Evolutionary conservation across 208 protist species (phyloP).

Genomic region (Trypanosoma lewisi): DNA sequence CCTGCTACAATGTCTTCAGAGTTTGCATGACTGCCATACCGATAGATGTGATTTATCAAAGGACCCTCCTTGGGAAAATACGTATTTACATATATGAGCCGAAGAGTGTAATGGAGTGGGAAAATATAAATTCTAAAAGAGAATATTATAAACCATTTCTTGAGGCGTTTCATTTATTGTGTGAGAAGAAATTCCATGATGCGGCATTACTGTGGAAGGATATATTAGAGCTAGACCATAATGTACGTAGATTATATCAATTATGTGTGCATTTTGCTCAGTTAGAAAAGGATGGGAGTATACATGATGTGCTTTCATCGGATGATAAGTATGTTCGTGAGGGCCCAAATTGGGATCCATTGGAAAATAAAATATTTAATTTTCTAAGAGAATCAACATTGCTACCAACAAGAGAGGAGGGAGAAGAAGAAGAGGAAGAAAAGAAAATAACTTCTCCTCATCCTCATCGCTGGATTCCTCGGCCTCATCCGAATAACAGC

Average conservation of each 20-base stretch:
- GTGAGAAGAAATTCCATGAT: conserved; percentile 21
- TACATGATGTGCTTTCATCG: not conserved
- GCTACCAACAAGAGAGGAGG: too few relatives aligned
- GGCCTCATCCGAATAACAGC: too few relatives aligned
- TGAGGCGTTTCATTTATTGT: conserved; percentile 22
- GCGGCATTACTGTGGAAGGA: conserved; percentile 5
- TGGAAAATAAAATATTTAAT: conserved; percentile 10
- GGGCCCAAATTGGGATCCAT: conserved; percentile 8
- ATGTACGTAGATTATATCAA: conserved; percentile 10
- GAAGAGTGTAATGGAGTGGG: conserved; percentile 2
- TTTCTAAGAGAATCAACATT: conserved; percentile 7
- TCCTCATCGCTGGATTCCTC: too few relatives aligned
- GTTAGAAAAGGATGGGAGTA: conserved; percentile 5
- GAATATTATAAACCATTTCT: conserved; percentile 11
- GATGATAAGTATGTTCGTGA: conserved; percentile 9
- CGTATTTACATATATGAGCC: conserved; percentile 20
- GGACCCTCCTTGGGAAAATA: conserved; percentile 7
- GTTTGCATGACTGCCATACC: conserved; percentile 20
- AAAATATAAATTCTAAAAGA: conserved; percentile 6
- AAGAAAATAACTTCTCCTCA: too few relatives aligned
- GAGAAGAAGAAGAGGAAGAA: too few relatives aligned
- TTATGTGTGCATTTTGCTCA: conserved; percentile 19
- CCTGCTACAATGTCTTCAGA: conserved; percentile 27
- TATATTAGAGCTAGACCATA: conserved; percentile 20
- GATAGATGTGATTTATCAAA: conserved; percentile 25